Percentiles rank a stretch among this genome's conserved stretches.
phyloP scores from a whole-genome alignment of 345 rosid species.

The Brassica rapa region DNA sequence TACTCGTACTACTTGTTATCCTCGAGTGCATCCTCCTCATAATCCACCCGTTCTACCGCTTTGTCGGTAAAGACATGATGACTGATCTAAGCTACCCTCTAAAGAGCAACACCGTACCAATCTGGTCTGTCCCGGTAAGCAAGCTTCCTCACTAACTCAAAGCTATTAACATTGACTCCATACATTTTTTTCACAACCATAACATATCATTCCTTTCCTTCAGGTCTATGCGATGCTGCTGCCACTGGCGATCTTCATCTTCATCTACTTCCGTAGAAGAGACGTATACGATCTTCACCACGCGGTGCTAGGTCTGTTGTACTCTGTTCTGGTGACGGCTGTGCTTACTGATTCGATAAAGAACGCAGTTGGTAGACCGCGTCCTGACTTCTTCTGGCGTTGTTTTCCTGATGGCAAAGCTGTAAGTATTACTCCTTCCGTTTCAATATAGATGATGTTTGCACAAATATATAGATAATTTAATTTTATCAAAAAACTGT shows the following conservation, averaged over 20 bases:
- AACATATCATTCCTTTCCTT: background rate
- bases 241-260: background rate
- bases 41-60: constrained; percentile 1
- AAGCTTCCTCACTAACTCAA: background rate
- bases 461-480: too few relatives aligned
- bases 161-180: background rate
- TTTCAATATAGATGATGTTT: too few relatives aligned
- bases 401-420: constrained; percentile 1
- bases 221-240: background rate
- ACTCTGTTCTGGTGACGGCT: background rate
- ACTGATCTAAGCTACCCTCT: background rate
- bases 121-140: background rate
- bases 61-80: background rate
- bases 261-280: background rate
- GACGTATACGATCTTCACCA: background rate
- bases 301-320: background rate
- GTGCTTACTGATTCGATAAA: background rate
- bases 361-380: background rate
- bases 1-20: background rate
- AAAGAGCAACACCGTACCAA: background rate
- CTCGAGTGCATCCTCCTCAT: background rate
- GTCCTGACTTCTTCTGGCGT: constrained; percentile 3
- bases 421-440: background rate
- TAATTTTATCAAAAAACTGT: too few relatives aligned
- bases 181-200: too few relatives aligned